A percentile compares a stretch with the other conserved stretches of the same genome.
Evolutionary conservation across 148 eudicot species (phyloP).

Genomic region (Vaccinium corymbosum): DNA sequence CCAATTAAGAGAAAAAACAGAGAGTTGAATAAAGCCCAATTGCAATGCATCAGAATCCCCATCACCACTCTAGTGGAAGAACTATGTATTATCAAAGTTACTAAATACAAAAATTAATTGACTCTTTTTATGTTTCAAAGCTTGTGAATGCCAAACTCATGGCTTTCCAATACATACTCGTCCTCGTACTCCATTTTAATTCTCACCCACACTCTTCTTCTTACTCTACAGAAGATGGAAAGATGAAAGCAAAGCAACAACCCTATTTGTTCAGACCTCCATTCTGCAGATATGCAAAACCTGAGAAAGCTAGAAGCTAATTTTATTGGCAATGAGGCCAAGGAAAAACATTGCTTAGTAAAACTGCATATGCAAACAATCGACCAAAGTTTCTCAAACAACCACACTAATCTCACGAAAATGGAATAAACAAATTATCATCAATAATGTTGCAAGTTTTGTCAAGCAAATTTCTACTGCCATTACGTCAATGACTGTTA

Average conservation of each 20-base stretch:
- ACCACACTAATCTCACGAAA: not conserved
- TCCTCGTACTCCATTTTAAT: not conserved
- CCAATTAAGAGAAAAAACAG: not conserved
- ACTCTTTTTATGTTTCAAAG: not conserved
- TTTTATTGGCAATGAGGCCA: not conserved
- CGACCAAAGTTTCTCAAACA: not conserved
- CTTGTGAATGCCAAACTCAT: not conserved
- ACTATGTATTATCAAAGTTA: not conserved
- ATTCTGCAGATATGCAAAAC: not conserved
- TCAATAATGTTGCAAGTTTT: not conserved
- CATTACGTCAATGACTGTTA: not conserved
- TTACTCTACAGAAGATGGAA: not conserved
- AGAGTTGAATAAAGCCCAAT: not conserved
- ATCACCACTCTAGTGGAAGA: not conserved
- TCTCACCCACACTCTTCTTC: not conserved
- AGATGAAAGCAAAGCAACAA: not conserved
- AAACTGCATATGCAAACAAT: not conserved
- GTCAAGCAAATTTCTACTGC: not conserved
- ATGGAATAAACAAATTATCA: not conserved
- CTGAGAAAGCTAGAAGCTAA: not conserved
- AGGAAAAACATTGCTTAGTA: not conserved
- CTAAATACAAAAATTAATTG: not conserved
- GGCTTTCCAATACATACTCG: not conserved
- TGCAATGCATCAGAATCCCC: conserved; percentile 6
- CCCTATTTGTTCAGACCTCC: not conserved